Evolutionary conservation across 805 yeast genomes (phyloP), one percentile per base, ranked within the genome.

Genomic region (Barnettozyma vustinii): DNA sequence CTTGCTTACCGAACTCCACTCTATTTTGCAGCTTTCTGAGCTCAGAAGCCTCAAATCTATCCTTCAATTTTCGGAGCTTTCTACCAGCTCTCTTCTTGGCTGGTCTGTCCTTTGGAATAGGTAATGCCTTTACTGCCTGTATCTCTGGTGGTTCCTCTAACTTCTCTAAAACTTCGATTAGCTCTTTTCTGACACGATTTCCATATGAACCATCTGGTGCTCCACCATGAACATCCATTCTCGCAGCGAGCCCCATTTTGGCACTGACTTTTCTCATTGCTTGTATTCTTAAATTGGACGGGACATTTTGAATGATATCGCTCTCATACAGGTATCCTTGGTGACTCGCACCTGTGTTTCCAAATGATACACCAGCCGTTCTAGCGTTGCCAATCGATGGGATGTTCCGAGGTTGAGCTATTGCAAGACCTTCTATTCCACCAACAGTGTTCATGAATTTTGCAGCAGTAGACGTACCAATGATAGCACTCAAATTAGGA

Each of bases 61-160:
- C 87, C 64, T 87, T 89, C 70, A 80, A 76, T 65, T 89, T 90
- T 45, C 96, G 73, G 56, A 85, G 75, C 48, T 92, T 70, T 54
- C 81, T 72, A 1, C 99, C 99, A 1, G 95, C 97, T 57, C 99
- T 73, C 56, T 83, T 87, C 66, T 88, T 87, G 5, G 92, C 81
- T 44, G 82, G 79, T 47, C 74, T 76, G 48, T 90, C 96, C 16
- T 77, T 69, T 0, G 92, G 84, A 6, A 82, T 64, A 0, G 89
- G 89, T 44, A 90, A 75, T 0, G 91, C 83, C 50, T 81, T 81
- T 15, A 76, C 71, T 1, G 75, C 76, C 18, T 69, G 67, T 18
- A 73, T 74, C 20, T 82, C 85, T 0, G 98, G 97, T 0, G 97
- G 94, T 6, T 82, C 80, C 23, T 80, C 75, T 30, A 89, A 65